phyloP scores from a whole-genome alignment of 768 basidiomycete species.

The Mycena alexandri region DNA sequence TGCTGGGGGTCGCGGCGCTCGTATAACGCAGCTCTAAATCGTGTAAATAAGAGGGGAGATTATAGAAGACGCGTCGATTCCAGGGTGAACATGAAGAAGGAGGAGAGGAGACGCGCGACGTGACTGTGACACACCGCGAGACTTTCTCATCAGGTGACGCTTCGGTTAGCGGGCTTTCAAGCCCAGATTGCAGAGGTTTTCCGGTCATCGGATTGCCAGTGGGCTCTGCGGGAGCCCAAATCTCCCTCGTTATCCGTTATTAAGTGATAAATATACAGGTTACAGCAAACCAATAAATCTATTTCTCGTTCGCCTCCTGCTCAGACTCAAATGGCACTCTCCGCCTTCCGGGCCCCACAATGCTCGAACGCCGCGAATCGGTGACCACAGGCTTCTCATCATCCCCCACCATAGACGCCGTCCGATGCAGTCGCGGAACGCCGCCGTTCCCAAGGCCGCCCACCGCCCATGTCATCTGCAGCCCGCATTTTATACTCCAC shows the following conservation, averaged over 20 bases:
- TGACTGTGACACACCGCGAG: conserved; percentile 13
- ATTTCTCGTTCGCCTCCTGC: not conserved
- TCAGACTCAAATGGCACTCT: conserved; percentile 32
- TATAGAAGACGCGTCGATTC: conserved; percentile 6
- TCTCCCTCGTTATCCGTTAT: not conserved
- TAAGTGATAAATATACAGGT: not conserved
- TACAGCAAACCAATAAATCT: conserved; percentile 14
- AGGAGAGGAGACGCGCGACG: not conserved
- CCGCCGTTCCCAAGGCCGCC: conserved; percentile 58
- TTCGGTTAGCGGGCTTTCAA: no score
- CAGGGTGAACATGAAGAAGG: not conserved
- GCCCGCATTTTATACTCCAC: conserved; percentile 87
- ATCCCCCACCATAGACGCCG: conserved; percentile 17
- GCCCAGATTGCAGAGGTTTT: no score
- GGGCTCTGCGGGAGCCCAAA: no score
- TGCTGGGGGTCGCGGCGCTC: not conserved
- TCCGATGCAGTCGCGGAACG: conserved; percentile 18
- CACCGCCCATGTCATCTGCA: conserved; percentile 86
- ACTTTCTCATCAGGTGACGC: not conserved
- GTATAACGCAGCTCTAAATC: not conserved
- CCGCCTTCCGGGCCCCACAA: conserved; percentile 24
- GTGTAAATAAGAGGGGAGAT: not conserved
- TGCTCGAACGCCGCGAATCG: not conserved
- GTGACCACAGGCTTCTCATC: conserved; percentile 8
- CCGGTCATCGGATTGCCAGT: no score